A percentile compares a stretch with the other conserved stretches of the same genome.
Conservation (phyloP, 129 eudicot genomes). For the Flaveria robusta region DNA sequence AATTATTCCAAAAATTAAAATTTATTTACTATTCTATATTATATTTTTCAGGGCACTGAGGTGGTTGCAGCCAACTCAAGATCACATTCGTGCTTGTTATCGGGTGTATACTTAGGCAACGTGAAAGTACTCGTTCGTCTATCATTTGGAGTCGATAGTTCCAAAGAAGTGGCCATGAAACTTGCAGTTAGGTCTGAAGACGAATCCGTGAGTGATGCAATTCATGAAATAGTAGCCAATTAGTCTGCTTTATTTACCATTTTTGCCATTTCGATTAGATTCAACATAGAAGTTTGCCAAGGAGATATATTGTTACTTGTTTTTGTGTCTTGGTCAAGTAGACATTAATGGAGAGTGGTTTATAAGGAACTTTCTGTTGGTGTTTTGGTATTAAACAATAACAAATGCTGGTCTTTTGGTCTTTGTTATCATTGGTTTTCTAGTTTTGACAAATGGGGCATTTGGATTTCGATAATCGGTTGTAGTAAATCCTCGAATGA, state of each 20-base stretch:
- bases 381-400: conserved; percentile 3
- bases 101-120: conserved; percentile 85
- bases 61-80: conserved; percentile 77
- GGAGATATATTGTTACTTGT: conserved; percentile 15
- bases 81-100: conserved; percentile 83
- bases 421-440: not conserved
- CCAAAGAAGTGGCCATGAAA: conserved; percentile 90
- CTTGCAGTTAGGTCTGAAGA: conserved; percentile 92
- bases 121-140: conserved; percentile 81
- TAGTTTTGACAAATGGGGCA: not conserved
- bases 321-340: conserved; percentile 33
- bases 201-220: conserved; percentile 72
- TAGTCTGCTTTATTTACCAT: conserved; percentile 24
- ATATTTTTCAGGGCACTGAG: conserved; percentile 72
- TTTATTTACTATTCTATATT: not conserved
- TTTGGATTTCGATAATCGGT: no score
- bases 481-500: not conserved
- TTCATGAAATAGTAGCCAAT: conserved; percentile 87
- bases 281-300: conserved; percentile 8
- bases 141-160: conserved; percentile 72
- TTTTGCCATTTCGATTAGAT: conserved; percentile 2
- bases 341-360: conserved; percentile 27
- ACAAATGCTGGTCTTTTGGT: not conserved
- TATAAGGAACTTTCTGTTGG: not conserved
- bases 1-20: not conserved